These are phyloP conservation scores for Phytophthora cactorum DNA, from an alignment of 352 stramenopile genomes.

Conservation along the genomic window DNA sequence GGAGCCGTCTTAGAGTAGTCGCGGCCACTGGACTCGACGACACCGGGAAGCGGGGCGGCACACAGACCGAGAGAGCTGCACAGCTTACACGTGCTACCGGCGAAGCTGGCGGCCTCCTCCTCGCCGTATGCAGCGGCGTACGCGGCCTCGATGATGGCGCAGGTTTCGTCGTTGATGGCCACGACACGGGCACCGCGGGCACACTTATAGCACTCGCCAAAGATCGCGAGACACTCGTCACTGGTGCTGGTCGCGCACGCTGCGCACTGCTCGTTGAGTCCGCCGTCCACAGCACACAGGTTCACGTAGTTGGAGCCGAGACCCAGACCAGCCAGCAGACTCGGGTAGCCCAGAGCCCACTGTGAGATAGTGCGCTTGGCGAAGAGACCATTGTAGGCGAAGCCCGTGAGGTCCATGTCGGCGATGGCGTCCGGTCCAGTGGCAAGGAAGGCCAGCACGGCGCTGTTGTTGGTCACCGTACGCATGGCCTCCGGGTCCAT, in stretches of 20 bases:
- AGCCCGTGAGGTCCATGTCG: constrained; percentile 46
- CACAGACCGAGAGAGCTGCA: constrained; percentile 53
- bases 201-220: constrained; percentile 56
- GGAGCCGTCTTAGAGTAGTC: constrained; percentile 51
- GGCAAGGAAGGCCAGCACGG: constrained; percentile 47
- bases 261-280: constrained; percentile 52
- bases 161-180: constrained; percentile 52
- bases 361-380: constrained; percentile 53
- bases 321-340: constrained; percentile 53
- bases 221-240: constrained; percentile 46
- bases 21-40: constrained; percentile 58
- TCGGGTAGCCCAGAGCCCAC: constrained; percentile 61
- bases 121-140: constrained; percentile 52
- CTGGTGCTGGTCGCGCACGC: constrained; percentile 41
- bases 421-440: constrained; percentile 41
- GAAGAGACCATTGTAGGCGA: constrained; percentile 66
- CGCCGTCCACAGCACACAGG: constrained; percentile 37
- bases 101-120: constrained; percentile 40
- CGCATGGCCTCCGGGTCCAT: constrained; percentile 52
- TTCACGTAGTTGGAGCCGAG: constrained; percentile 57
- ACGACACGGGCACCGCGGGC: constrained; percentile 41
- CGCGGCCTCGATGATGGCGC: constrained; percentile 41
- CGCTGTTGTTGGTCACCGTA: constrained; percentile 41
- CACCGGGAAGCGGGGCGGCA: constrained; percentile 59
- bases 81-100: constrained; percentile 43